A percentile compares a stretch with the other conserved stretches of the same genome.
Conservation (phyloP, 2,329 filamentous ascomycete genomes). For the Cladosporium sp. region DNA sequence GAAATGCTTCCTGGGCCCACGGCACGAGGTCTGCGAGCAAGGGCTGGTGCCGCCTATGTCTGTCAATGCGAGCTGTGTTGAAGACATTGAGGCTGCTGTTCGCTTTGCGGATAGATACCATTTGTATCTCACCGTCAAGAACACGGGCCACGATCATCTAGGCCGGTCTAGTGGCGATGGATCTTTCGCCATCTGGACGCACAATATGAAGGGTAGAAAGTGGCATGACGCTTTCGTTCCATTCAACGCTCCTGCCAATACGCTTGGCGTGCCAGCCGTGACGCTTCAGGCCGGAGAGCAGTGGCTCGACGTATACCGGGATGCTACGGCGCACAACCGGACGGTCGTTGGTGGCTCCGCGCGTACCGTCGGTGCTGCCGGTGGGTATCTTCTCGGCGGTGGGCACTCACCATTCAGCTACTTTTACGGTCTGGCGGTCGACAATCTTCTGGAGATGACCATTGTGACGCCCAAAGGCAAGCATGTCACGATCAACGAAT, state of each 20-base stretch:
- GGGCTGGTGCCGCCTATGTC: background rate
- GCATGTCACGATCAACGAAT: conserved; percentile 13
- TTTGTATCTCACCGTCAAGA: conserved; percentile 23
- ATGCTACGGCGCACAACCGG: conserved; percentile 16
- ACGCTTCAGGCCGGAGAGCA: conserved; percentile 19
- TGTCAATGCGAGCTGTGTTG: background rate
- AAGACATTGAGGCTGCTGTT: conserved; percentile 19
- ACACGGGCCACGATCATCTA: conserved; percentile 24
- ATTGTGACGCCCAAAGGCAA: conserved; percentile 21
- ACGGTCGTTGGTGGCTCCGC: conserved; percentile 20
- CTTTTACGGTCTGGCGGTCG: conserved; percentile 22
- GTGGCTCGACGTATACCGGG: conserved; percentile 16
- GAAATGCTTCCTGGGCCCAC: background rate
- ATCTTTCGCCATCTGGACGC: conserved; percentile 21
- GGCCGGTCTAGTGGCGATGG: conserved; percentile 17
- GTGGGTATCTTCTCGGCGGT: conserved; percentile 22
- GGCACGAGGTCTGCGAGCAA: background rate
- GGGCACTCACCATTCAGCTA: conserved; percentile 20
- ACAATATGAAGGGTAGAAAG: conserved; percentile 12
- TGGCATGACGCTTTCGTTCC: background rate
- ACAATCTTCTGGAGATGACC: conserved; percentile 21
- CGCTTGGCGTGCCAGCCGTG: conserved; percentile 13
- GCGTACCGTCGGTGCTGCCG: conserved; percentile 20
- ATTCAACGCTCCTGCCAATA: conserved; percentile 7
- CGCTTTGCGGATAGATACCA: conserved; percentile 18